Base-by-base conservation (phyloP, 805 yeast species). In the Tetrapisispora phaffii region DNA sequence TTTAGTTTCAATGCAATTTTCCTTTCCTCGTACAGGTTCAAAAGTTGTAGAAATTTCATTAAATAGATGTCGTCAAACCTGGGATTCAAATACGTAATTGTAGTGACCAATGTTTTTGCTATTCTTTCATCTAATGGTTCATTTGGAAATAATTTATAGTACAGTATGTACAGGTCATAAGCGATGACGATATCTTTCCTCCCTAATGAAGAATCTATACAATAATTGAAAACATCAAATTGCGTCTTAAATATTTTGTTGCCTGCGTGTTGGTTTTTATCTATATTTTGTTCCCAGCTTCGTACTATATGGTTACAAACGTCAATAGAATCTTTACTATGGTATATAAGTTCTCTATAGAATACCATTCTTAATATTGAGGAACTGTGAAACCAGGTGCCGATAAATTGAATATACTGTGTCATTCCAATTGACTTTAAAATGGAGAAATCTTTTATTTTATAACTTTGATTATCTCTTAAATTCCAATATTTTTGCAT, bases 71-170 rank as follows among this genome's bases (percentile, higher is more conserved):
- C 42, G 40, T 59, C 59, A 37, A 42, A 48, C 23, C 40, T 44
- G 2, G 65, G 63, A 37, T 57, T 44, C 17, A 48, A 47, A 31
- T 51, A 56, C 20, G 60, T 47, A 7, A 58, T 32, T 2, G 50
- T 47, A n/a, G 55, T 43, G 5, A 59, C 36, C 9, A 59, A 42
- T 23, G 39, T 39, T 1, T 44, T 36, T 1, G 52, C 48, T 5
- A 48, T 26, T 9, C 24, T 31, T 8, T 38, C 17, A 22, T 49
- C 42, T 7, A 52, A 39, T 5, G 24, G 17, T 16, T 44, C 48
- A 2, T 47, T 21, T 16, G 47, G 38, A 33, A 44, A 38, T 8
- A 55, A n/a, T 8, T 17, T 38, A 36, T 55, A 51, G 31, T 47
- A 58, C 16, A 52, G 41, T 1, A 55, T 21, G 44, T 48, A 60